Evolutionary conservation across 148 eudicot species (phyloP), one percentile per base, ranked within the genome.

Genomic region (Rhododendron griersonianum): DNA sequence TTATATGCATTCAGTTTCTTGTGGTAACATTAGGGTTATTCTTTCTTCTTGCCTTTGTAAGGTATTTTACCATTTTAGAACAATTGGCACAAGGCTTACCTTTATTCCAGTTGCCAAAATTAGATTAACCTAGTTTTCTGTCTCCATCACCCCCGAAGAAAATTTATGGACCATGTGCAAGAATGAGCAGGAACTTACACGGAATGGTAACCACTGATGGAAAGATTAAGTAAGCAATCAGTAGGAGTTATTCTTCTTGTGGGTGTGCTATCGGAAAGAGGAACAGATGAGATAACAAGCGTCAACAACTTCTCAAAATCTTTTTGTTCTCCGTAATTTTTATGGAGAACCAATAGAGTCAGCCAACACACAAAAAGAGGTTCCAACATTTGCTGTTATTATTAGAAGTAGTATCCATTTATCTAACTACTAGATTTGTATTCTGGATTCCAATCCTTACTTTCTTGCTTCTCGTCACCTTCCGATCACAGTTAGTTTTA

Each of bases 1-100:
- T 80, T 30, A 28, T 80, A 39, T 80, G n/a, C 83, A 80, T 50
- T 80, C n/a, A 51, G 19, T 80, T 80, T 30, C n/a, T 25, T 80
- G n/a, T 30, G 44, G 81, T 21, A n/a, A 37, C 79, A 7, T 75
- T 39, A 75, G 79, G 19, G 41, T 30, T 78, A 44, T 78, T 51
- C 21, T 80, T 80, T 50, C 63, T 80, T 80, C 53, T 50, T 28
- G 65, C 61, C 23, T 30, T 80, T 28, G 39, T 33, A 30, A 4
- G 23, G 63, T 80, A 28, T 65, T 50, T 80, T 44, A 51, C 65
- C 44, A 51, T 47, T 2, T 2, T 48, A 47, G 25, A 11, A 78
- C 35, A 78, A 5, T 37, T 37, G 53, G 33, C 9, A 16, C 48
- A 59, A 33, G 41, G 47, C 53, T n/a, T 80, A 39, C 21, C 3